These are phyloP conservation scores for Saturnispora ahearnii DNA, from an alignment of 805 yeast species.

Conservation along the genomic window DNA sequence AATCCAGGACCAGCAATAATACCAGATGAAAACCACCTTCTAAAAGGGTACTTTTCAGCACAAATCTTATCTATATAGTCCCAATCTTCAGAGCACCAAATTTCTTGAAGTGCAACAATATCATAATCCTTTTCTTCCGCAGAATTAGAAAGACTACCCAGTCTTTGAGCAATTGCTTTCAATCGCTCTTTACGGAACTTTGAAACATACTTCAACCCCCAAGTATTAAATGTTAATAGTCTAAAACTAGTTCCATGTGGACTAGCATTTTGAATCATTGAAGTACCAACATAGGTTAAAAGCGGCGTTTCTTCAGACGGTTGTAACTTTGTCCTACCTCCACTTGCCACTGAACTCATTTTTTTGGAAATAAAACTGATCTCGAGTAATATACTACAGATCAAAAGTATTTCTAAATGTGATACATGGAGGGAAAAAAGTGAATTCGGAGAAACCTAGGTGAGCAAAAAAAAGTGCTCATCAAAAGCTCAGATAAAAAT, in stretches of 20 bases:
- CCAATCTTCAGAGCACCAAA: slow-evolving; percentile 89
- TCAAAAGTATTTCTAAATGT: neutral
- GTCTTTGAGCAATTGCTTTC: slow-evolving; percentile 59
- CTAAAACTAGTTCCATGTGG: slow-evolving; percentile 25
- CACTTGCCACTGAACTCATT: neutral
- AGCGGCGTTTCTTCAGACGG: neutral
- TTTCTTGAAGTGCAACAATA: slow-evolving; percentile 86
- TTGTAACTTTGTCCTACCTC: neutral
- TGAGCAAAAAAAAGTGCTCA: neutral
- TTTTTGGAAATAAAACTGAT: neutral
- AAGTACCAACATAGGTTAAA: neutral
- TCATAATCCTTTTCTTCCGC: slow-evolving; percentile 46
- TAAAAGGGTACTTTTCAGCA: slow-evolving; percentile 43
- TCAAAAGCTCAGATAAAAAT: neutral
- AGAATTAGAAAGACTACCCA: slow-evolving; percentile 30
- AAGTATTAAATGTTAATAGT: slow-evolving; percentile 64
- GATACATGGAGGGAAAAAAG: neutral
- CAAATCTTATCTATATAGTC: slow-evolving; percentile 45
- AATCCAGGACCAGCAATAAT: slow-evolving; percentile 90
- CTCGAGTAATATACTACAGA: neutral
- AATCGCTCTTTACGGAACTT: slow-evolving; percentile 57
- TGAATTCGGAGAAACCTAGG: neutral
- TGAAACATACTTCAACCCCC: slow-evolving; percentile 90
- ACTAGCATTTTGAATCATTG: neutral
- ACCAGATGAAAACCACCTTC: slow-evolving; percentile 71